Evolutionary conservation across 1,284 basidiomycete species (phyloP), one percentile per base, ranked within the genome.

Genomic region (Mycosarcoma mackinlayi): DNA sequence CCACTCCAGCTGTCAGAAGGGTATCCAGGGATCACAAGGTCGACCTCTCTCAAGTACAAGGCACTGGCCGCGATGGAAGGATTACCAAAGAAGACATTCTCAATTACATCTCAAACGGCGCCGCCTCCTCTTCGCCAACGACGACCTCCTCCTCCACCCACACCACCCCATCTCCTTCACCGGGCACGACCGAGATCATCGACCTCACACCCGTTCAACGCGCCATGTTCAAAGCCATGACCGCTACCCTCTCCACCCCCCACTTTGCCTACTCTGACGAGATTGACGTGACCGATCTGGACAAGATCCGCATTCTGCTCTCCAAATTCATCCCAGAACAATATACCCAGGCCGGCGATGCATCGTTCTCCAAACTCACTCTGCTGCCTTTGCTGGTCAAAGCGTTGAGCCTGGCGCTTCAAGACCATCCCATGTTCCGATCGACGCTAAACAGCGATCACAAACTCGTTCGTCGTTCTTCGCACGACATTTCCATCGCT

Each of bases 321-420:
- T 92, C 90, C 75, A 80, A 86, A 0, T 84, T 89, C 73, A 92
- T 94, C 66, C 92, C 92, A 1, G 46, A 50, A 4, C 42, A 24
- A 7, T 73, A 58, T 41, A 50, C 54, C 11, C 19, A 51, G 8
- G 35, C 49, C 0, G 55, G 69, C 13, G 70, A 73, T 18, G 50
- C 55, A 6, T 41, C 52, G 0, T 64, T 55, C 46, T 86, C 28
- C 48, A 88, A 88, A 42, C 83, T 95, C 31, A 94, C 92, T 0
- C 89, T 92, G 80, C 88, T 96, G 23, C 92, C 92, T 4, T 86
- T 95, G 76, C 87, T 96, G 10, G 85, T 96, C 76, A 97, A 97
- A 83, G 90, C 90, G 0, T 88, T 96, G 42, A 87, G 90, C 0
- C 87, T 88, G 65, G 88, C 92, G 0, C 89, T 94, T 89, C 85